These are phyloP conservation scores for Linum usitatissimum DNA, from an alignment of 345 rosid species.

Conservation along the genomic window DNA sequence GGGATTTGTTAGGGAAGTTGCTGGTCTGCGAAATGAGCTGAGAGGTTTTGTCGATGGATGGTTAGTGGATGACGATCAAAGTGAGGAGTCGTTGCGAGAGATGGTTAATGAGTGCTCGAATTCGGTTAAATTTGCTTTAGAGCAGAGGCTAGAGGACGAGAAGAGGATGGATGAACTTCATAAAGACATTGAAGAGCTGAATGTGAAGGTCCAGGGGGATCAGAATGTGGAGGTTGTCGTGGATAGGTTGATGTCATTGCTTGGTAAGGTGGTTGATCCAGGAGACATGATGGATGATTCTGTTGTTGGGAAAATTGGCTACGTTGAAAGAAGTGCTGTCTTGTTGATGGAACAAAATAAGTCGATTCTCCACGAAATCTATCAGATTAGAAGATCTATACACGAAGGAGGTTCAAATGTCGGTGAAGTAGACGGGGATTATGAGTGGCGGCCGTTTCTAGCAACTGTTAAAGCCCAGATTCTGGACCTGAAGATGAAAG, in stretches of 20 bases:
- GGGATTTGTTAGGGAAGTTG: slow-evolving; percentile 31
- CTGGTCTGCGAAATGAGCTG: slow-evolving; percentile 33
- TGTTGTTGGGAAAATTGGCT: slow-evolving; percentile 33
- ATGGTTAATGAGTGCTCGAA: slow-evolving; percentile 41
- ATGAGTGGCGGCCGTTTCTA: slow-evolving; percentile 29
- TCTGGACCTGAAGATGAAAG: slow-evolving; percentile 48
- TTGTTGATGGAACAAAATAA: slow-evolving; percentile 52
- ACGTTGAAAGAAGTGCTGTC: slow-evolving; percentile 42
- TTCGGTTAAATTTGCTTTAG: slow-evolving; percentile 28
- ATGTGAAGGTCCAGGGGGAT: slow-evolving; percentile 29
- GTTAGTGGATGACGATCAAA: slow-evolving; percentile 13
- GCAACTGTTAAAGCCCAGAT: slow-evolving; percentile 49
- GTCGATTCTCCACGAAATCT: slow-evolving; percentile 44
- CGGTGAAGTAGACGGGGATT: slow-evolving; percentile 38
- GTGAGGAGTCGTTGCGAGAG: slow-evolving; percentile 13
- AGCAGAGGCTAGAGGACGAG: slow-evolving; percentile 35
- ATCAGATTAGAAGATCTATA: slow-evolving; percentile 59
- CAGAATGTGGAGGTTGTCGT: slow-evolving; percentile 40
- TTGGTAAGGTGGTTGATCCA: slow-evolving; percentile 41
- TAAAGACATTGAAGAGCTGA: slow-evolving; percentile 49
- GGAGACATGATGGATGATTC: slow-evolving; percentile 51
- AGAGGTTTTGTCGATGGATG: slow-evolving; percentile 24
- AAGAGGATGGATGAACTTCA: slow-evolving; percentile 34
- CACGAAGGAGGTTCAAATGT: slow-evolving; percentile 31
- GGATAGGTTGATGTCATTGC: slow-evolving; percentile 51